A percentile compares a stretch with the other conserved stretches of the same genome.
phyloP scores from a whole-genome alignment of 1,284 basidiomycete species.

The Ceratobasidium sp. region DNA sequence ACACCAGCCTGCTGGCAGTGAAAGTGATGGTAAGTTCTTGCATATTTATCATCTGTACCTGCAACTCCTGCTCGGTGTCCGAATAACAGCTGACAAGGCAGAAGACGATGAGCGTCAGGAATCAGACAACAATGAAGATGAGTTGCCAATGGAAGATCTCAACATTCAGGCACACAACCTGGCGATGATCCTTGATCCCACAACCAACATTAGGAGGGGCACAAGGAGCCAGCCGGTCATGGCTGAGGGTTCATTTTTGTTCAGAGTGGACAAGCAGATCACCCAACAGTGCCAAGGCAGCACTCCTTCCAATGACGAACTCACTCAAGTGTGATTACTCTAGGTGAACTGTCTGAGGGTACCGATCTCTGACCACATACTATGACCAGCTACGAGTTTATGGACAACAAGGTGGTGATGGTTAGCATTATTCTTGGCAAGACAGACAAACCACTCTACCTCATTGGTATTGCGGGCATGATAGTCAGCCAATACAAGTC shows the following conservation, averaged over 20 bases:
- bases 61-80: too few species aligned
- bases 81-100: too few species aligned
- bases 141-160: too few species aligned
- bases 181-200: background rate
- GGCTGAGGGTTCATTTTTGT: background rate
- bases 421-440: background rate
- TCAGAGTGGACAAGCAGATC: background rate
- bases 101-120: too few species aligned
- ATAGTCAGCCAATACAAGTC: background rate
- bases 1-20: background rate
- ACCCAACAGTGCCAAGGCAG: background rate
- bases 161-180: background rate
- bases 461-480: background rate
- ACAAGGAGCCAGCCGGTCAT: background rate
- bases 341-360: background rate
- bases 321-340: background rate
- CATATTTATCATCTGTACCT: too few species aligned
- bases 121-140: too few species aligned
- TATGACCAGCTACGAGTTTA: background rate
- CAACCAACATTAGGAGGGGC: background rate
- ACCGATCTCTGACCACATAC: background rate
- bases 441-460: background rate
- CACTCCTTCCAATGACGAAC: background rate
- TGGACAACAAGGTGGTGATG: background rate
- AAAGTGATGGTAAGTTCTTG: background rate